Conservation (phyloP, 2,329 filamentous ascomycete genomes). For the Penicillium crustosum region DNA sequence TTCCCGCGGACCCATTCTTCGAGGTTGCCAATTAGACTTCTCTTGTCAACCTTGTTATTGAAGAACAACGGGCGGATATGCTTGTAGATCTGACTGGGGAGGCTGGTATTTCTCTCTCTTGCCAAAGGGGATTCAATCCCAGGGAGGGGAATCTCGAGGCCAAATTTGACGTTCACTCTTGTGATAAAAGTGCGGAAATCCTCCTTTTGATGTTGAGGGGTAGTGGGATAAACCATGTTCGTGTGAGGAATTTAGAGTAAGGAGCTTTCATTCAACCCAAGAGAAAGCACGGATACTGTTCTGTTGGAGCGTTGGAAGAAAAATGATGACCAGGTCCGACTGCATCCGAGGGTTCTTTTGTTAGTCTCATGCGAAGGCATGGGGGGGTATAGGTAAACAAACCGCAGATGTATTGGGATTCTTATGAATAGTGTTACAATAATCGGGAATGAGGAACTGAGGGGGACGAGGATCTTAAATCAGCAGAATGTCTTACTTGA, state of each 20-base stretch:
- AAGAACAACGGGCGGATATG: constrained; percentile 35
- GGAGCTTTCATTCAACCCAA: neutral
- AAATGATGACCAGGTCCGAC: neutral
- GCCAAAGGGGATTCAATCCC: constrained; percentile 19
- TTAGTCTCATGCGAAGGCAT: neutral
- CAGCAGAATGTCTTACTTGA: neutral
- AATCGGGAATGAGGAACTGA: neutral
- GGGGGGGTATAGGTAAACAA: constrained; percentile 1
- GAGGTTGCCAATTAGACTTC: constrained; percentile 31
- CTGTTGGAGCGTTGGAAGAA: too few relatives aligned
- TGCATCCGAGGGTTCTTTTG: neutral
- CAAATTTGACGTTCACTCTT: constrained; percentile 36
- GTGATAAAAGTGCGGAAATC: constrained; percentile 31
- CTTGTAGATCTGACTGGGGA: constrained; percentile 28
- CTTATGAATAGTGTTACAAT: too few relatives aligned
- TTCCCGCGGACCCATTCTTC: constrained; percentile 29
- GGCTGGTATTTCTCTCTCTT: constrained; percentile 13
- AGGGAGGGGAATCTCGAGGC: constrained; percentile 35
- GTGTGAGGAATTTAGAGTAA: neutral
- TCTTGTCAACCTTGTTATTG: constrained; percentile 22
- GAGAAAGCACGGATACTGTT: too few relatives aligned
- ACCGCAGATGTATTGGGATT: neutral
- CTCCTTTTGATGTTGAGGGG: constrained; percentile 26
- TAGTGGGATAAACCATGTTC: constrained; percentile 12
- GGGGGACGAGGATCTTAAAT: neutral